Percentiles rank a stretch among this genome's conserved stretches.
Conservation (phyloP, 768 basidiomycete genomes). For the Pholiota microspora region DNA sequence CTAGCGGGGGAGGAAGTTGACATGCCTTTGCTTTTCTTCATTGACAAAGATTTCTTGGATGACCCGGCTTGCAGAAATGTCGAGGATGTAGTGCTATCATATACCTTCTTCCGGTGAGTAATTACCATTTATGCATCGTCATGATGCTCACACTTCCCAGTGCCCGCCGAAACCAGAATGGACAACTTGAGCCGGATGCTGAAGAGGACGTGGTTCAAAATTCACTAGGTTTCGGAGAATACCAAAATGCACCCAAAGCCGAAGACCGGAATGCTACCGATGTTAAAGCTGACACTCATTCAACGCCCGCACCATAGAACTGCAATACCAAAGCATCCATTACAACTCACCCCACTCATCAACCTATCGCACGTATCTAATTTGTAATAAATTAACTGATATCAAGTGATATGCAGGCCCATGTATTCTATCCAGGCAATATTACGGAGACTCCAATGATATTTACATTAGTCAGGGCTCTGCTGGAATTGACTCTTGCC, state of each 20-base stretch:
- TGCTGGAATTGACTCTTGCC: background rate
- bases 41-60: slow-evolving; percentile 94
- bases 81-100: slow-evolving; percentile 90
- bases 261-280: slow-evolving; percentile 17
- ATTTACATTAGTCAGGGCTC: background rate
- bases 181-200: slow-evolving; percentile 91
- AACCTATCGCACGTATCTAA: background rate
- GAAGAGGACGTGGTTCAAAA: slow-evolving; percentile 73
- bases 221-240: slow-evolving; percentile 73
- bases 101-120: slow-evolving; percentile 94
- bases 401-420: too few species aligned
- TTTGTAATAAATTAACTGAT: too few species aligned
- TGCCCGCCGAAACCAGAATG: slow-evolving; percentile 80
- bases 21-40: slow-evolving; percentile 98
- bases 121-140: background rate
- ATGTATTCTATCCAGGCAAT: too few species aligned
- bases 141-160: slow-evolving; percentile 35
- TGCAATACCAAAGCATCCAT: background rate
- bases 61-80: slow-evolving; percentile 86
- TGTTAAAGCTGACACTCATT: slow-evolving; percentile 4
- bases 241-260: slow-evolving; percentile 51
- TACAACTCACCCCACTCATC: background rate
- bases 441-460: too few species aligned
- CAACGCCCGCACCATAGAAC: background rate
- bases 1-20: slow-evolving; percentile 96